Evolutionary conservation across 2,329 filamentous ascomycete genomes (phyloP), one percentile per base, ranked within the genome.

Genomic region (Xylariales sp.): DNA sequence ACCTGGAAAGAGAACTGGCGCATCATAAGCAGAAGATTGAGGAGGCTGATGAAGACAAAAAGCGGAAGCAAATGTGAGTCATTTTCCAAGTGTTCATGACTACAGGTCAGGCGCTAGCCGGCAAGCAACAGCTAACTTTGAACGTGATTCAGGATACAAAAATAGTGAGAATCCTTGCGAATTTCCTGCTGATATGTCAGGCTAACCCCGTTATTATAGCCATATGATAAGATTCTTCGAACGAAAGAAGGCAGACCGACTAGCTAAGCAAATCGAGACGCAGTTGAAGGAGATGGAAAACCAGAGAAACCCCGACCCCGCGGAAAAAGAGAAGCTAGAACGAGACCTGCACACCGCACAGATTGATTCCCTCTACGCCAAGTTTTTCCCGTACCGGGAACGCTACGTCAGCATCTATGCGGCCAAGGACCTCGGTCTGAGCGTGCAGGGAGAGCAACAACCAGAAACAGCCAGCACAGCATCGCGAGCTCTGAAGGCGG

Each of bases 151-250:
- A n/a, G n/a, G n/a, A n/a, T n/a, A n/a, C n/a, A n/a, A n/a, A n/a
- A n/a, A n/a, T n/a, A n/a, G n/a, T n/a, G n/a, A n/a, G n/a, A n/a
- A n/a, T n/a, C n/a, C n/a, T n/a, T n/a, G n/a, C n/a, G n/a, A n/a
- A n/a, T n/a, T n/a, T n/a, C n/a, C n/a, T n/a, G n/a, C n/a, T n/a
- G n/a, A n/a, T n/a, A n/a, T n/a, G n/a, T n/a, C n/a, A n/a, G n/a
- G n/a, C n/a, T n/a, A n/a, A n/a, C n/a, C n/a, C n/a, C n/a, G n/a
- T n/a, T n/a, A n/a, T n/a, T n/a, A n/a, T n/a, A n/a, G n/a, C n/a
- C 87, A 91, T 60, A 90, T 88, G 77, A 79, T 91, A 37, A 73
- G 87, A 20, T 93, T 93, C 59, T 91, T 91, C 62, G 87, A 88
- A 51, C 75, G 84, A 35, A 82, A 87, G 63, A 89, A 88, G 62